phyloP scores from a whole-genome alignment of 2,329 filamentous ascomycete species.

The Fusarium sp. region DNA sequence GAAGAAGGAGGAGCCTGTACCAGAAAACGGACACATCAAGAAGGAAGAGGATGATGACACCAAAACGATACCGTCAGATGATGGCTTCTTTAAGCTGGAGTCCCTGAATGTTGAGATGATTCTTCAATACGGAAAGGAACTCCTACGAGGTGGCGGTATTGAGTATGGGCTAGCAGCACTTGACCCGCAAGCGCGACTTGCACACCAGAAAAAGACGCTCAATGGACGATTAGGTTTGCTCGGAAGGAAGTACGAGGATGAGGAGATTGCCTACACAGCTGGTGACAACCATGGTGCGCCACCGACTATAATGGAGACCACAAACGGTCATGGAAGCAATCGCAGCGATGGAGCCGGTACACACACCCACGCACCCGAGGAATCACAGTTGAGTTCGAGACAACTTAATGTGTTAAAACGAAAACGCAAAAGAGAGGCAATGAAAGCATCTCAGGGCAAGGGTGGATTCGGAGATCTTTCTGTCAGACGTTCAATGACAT shows the following conservation, averaged over 20 bases:
- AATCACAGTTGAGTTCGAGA: constrained; percentile 84
- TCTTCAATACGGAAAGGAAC: constrained; percentile 83
- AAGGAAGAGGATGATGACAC: constrained; percentile 73
- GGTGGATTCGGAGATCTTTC: constrained; percentile 90
- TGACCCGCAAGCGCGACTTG: constrained; percentile 83
- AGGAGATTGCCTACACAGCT: constrained; percentile 74
- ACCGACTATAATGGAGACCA: constrained; percentile 60
- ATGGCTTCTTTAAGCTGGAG: constrained; percentile 78
- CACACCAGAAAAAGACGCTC: constrained; percentile 91
- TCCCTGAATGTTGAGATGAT: constrained; percentile 83
- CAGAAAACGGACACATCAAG: constrained; percentile 64
- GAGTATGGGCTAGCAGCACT: constrained; percentile 87
- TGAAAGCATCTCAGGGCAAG: constrained; percentile 87
- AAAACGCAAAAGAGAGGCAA: constrained; percentile 90
- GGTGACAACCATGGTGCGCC: constrained; percentile 62
- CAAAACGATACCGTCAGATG: constrained; percentile 57
- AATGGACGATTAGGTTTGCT: constrained; percentile 84
- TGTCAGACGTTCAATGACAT: constrained; percentile 71
- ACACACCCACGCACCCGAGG: constrained; percentile 66
- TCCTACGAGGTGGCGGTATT: constrained; percentile 87
- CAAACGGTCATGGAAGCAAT: constrained; percentile 51
- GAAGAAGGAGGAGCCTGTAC: constrained; percentile 55
- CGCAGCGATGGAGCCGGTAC: constrained; percentile 55
- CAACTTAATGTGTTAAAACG: constrained; percentile 96
- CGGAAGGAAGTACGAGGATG: constrained; percentile 87